These are phyloP conservation scores for Blepharisma stoltei DNA, from an alignment of 73 alveolate genomes.

Conservation along the genomic window DNA sequence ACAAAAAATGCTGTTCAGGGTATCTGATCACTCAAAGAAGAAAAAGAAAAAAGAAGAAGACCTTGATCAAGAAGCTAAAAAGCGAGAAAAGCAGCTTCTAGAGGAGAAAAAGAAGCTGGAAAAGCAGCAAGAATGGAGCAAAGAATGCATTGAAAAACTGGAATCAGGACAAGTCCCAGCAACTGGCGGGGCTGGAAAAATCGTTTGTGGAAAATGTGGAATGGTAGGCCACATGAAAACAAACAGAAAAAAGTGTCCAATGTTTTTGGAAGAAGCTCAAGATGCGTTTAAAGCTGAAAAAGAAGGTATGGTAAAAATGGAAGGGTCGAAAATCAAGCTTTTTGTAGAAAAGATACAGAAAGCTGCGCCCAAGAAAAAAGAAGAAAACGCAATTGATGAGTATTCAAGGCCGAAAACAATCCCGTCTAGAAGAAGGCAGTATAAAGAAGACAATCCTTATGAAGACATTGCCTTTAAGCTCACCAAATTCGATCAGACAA, in stretches of 20 bases:
- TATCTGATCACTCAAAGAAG: background rate
- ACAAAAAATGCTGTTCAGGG: background rate
- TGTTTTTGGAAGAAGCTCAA: conserved; percentile 28
- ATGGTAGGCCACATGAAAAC: conserved; percentile 35
- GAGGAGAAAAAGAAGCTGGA: conserved; percentile 40
- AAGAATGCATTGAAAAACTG: background rate
- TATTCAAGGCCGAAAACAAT: conserved; percentile 36
- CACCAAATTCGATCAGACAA: conserved; percentile 41
- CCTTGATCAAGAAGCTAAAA: conserved; percentile 33
- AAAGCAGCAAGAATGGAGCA: background rate
- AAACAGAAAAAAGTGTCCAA: conserved; percentile 26
- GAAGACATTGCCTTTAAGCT: conserved; percentile 41
- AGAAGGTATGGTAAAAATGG: conserved; percentile 26
- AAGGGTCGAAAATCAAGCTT: conserved; percentile 28
- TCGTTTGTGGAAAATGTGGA: conserved; percentile 34
- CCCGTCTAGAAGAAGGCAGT: conserved; percentile 11
- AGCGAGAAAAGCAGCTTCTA: conserved; percentile 40
- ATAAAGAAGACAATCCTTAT: conserved; percentile 26
- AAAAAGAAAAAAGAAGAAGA: conserved; percentile 17
- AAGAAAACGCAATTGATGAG: conserved; percentile 11
- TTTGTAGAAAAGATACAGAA: conserved; percentile 14
- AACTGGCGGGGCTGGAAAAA: conserved; percentile 24
- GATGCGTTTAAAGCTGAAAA: conserved; percentile 13
- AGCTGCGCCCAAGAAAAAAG: conserved; percentile 28
- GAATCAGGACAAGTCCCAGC: conserved; percentile 8